Base-by-base conservation (phyloP, 164 flowering plant species). In the Vitis amurensis region DNA sequence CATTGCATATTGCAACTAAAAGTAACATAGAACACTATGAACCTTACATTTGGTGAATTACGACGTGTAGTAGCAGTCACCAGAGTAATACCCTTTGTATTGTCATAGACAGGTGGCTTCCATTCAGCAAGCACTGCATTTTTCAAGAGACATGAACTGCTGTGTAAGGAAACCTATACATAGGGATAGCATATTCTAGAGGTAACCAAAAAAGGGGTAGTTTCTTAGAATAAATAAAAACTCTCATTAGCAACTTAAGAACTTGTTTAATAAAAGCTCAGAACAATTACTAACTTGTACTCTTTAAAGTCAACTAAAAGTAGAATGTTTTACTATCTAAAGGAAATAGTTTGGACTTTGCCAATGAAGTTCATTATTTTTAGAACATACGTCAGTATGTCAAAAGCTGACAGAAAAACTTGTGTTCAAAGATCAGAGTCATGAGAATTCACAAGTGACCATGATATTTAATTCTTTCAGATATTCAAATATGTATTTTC, bases 31-130 rank as follows among this genome's bases (percentile, higher is more conserved):
- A 52, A 13, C 48, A 12, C 9, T 30, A 67, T 19, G 17, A 74
- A 61, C 37, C 88, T 84, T 81, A 94, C 99, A 82, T 94, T 94
- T 66, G 99, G 99, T 64, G 99, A 94, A 84, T 94, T 94, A 48
- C 98, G 92, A 63, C 98, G 88, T 23, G 99, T 94, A 15, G 97
- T 89, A 68, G 99, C 99, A 47, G 99, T 88, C 63, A 96, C 91
- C 71, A 96, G 84, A 56, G 87, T 83, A 65, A 96, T 88, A 30
- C 99, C 97, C 58, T 67, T 73, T 12, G 79, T 73, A 67, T 93
- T 93, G 74, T 96, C 98, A 84, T 92, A 93, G 50, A 91, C 95
- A 19, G 98, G 97, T 19, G 97, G 99, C 78, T 96, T 96, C 99
- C 98, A 93, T 73, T 96, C 99, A 67, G 99, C 82, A 78, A 95